Conservation (phyloP, 208 protist genomes). For the Trypanosoma conorhini region DNA sequence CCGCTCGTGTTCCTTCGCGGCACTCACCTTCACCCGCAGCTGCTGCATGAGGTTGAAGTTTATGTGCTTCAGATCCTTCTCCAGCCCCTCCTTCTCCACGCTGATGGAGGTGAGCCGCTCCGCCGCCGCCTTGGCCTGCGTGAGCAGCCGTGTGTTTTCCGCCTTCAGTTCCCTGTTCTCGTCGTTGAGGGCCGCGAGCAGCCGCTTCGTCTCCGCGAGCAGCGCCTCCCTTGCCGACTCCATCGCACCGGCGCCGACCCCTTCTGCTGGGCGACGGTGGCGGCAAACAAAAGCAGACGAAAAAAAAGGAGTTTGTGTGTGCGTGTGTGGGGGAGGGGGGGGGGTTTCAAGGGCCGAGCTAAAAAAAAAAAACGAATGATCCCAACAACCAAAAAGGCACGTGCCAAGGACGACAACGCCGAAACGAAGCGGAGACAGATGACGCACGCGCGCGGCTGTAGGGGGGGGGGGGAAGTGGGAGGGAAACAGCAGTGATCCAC, state of each 20-base stretch:
- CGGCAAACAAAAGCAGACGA: not conserved
- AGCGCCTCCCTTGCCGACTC: slow-evolving; percentile 15
- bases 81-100: slow-evolving; percentile 18
- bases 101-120: slow-evolving; percentile 7
- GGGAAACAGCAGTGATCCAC: not conserved
- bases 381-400: not conserved
- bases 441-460: not conserved
- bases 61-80: slow-evolving; percentile 32
- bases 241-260: not conserved
- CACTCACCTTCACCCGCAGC: slow-evolving; percentile 22
- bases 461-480: not conserved
- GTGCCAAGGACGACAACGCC: too few species aligned
- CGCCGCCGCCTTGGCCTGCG: slow-evolving; percentile 7
- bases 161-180: slow-evolving; percentile 34
- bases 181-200: slow-evolving; percentile 30
- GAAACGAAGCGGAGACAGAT: too few species aligned
- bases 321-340: too few species aligned
- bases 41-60: slow-evolving; percentile 41
- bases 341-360: not conserved
- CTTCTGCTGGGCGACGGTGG: not conserved
- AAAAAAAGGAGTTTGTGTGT: slow-evolving; percentile 8
- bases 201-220: slow-evolving; percentile 22
- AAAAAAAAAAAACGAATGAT: slow-evolving; percentile 9
- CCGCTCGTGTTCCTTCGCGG: slow-evolving; percentile 22
- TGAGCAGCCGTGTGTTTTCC: slow-evolving; percentile 25